phyloP scores from a whole-genome alignment of 768 basidiomycete genomes.

The Leccinum uliginosum region DNA sequence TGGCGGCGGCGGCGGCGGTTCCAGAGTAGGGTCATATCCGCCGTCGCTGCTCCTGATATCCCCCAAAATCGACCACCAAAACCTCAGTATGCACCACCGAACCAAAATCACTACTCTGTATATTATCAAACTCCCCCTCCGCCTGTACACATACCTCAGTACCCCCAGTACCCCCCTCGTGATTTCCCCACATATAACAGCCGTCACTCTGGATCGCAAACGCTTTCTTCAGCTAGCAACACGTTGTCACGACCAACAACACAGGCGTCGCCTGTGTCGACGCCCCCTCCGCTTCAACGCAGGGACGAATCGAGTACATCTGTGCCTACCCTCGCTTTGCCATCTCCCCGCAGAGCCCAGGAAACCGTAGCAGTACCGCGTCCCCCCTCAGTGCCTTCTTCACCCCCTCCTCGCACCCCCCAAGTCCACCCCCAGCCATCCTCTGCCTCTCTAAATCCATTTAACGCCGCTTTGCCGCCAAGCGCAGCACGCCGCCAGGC shows the following conservation, averaged over 20 bases:
- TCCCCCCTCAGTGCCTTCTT: background rate
- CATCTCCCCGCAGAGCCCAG: background rate
- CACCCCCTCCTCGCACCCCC: background rate
- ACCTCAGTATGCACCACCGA: background rate
- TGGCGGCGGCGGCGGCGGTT: conserved; percentile 4
- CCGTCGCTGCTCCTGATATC: background rate
- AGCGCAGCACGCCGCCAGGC: background rate
- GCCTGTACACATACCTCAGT: background rate
- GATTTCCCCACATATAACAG: background rate
- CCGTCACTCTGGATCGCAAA: background rate
- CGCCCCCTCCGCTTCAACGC: conserved; percentile 2
- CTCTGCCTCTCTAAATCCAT: background rate
- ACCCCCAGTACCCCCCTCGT: conserved; percentile 3
- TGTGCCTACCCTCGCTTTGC: background rate
- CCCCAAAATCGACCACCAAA: background rate
- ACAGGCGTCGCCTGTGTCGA: background rate
- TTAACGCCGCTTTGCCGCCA: background rate
- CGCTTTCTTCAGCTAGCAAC: background rate
- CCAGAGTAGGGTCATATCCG: background rate
- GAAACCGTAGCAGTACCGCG: background rate
- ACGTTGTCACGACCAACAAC: background rate
- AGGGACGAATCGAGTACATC: background rate
- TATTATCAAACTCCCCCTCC: conserved; percentile 2
- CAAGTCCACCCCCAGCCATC: background rate
- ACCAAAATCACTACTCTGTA: background rate